These are phyloP conservation scores for Coemansia aciculifera DNA, from an alignment of 192 early-diverging fungal genomes.

Conservation along the genomic window DNA sequence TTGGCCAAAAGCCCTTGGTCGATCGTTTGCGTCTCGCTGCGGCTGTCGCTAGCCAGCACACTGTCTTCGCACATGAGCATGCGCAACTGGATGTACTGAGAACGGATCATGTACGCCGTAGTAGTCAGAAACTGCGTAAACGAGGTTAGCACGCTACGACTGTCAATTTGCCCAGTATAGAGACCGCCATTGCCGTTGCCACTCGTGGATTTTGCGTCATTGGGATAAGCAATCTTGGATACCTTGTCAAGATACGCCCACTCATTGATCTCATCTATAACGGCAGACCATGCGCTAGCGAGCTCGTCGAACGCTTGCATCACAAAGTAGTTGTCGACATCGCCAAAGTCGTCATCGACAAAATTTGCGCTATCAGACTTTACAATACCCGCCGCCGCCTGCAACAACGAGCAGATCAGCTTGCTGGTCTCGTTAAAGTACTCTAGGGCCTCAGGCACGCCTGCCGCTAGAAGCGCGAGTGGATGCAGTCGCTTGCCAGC, in stretches of 20 bases:
- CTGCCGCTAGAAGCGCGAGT: conserved; percentile 35
- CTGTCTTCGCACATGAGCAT: conserved; percentile 52
- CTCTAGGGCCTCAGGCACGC: conserved; percentile 42
- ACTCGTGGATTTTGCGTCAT: not conserved
- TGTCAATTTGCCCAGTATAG: not conserved
- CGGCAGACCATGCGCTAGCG: conserved; percentile 47
- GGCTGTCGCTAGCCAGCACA: conserved; percentile 14
- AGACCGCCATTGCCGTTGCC: not conserved
- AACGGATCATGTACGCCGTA: conserved; percentile 45
- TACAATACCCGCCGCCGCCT: conserved; percentile 35
- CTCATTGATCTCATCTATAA: conserved; percentile 41
- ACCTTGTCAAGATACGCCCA: conserved; percentile 35
- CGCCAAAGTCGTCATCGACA: conserved; percentile 51
- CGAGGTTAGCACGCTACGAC: conserved; percentile 25
- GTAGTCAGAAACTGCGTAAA: conserved; percentile 43
- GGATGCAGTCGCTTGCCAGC: conserved; percentile 29
- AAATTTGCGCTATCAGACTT: conserved; percentile 28
- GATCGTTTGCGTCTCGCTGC: conserved; percentile 17
- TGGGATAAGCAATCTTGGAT: not conserved
- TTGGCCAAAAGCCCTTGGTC: conserved; percentile 50
- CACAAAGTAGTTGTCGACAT: conserved; percentile 56
- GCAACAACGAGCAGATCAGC: conserved; percentile 45
- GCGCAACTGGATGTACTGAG: conserved; percentile 49
- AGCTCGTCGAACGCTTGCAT: conserved; percentile 58
- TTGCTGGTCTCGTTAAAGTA: conserved; percentile 52